phyloP scores from a whole-genome alignment of 169 alveolate species.

The Plasmodium relictum region DNA sequence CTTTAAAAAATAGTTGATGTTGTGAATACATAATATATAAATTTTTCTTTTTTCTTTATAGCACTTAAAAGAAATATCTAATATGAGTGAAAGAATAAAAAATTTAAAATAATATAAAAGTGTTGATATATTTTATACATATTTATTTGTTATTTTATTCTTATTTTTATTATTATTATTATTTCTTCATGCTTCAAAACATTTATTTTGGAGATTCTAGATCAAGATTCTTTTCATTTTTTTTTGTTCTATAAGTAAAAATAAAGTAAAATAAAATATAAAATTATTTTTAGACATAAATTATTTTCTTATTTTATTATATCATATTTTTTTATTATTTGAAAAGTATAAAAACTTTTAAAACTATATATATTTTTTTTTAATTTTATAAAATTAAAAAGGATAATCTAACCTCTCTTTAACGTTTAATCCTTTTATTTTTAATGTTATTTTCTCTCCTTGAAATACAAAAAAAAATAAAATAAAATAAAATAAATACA shows the following conservation, averaged over 20 bases:
- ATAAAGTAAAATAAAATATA: background rate
- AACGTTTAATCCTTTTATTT: too few species aligned
- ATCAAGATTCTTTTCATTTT: slow-evolving; percentile 18
- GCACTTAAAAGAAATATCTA: slow-evolving; percentile 71
- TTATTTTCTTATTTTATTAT: too few species aligned
- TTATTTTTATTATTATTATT: slow-evolving; percentile 13
- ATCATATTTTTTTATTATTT: background rate
- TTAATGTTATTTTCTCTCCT: too few species aligned
- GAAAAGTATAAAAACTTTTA: background rate
- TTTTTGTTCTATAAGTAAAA: slow-evolving; percentile 25
- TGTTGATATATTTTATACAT: background rate
- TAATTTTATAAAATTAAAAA: too few species aligned
- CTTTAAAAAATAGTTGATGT: too few species aligned
- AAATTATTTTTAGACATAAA: too few species aligned
- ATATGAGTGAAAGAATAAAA: slow-evolving; percentile 75
- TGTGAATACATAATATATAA: too few species aligned
- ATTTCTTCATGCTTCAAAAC: background rate
- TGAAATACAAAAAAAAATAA: too few species aligned
- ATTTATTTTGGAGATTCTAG: slow-evolving; percentile 6
- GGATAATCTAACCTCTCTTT: too few species aligned
- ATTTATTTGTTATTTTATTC: slow-evolving; percentile 10
- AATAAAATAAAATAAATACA: too few species aligned
- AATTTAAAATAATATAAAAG: slow-evolving; percentile 29
- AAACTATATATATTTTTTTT: too few species aligned
- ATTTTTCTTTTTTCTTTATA: slow-evolving; percentile 4